Percentiles rank a stretch among this genome's conserved stretches.
Evolutionary conservation across 768 basidiomycete species (phyloP).

Genomic region (Lactifluus hygrophoroides): DNA sequence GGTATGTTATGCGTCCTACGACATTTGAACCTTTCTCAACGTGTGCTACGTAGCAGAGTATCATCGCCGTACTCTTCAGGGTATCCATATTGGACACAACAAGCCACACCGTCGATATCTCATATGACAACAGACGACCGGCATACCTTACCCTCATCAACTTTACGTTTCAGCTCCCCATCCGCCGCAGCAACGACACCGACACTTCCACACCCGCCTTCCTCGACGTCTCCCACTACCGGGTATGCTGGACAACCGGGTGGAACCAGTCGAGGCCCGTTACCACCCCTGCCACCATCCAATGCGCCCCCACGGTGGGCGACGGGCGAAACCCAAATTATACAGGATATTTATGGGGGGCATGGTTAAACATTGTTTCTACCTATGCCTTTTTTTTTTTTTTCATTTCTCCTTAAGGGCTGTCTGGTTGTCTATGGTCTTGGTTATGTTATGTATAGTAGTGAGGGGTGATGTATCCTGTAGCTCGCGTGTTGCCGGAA

Average conservation of each 20-base stretch:
- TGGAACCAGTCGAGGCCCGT: neutral
- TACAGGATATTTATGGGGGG: slow-evolving; percentile 11
- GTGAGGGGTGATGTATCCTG: neutral
- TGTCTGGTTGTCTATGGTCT: neutral
- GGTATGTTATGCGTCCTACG: neutral
- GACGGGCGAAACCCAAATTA: slow-evolving; percentile 6
- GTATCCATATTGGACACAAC: neutral
- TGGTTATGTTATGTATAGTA: neutral
- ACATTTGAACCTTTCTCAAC: neutral
- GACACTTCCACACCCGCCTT: neutral
- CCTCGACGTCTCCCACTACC: neutral
- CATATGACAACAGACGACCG: neutral
- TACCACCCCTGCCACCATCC: slow-evolving; percentile 1
- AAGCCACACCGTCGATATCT: neutral
- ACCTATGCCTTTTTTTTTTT: too few relatives aligned
- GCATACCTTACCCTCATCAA: neutral
- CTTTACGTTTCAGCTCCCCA: neutral
- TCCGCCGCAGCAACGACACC: neutral
- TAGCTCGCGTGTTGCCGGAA: slow-evolving; percentile 5
- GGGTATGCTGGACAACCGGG: neutral
- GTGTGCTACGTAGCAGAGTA: neutral
- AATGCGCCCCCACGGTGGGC: neutral
- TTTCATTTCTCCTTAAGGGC: too few relatives aligned
- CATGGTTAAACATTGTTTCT: neutral
- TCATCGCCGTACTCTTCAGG: slow-evolving; percentile 5